Evolutionary conservation across 148 eudicot species (phyloP).

Genomic region (Camellia granthamiana): DNA sequence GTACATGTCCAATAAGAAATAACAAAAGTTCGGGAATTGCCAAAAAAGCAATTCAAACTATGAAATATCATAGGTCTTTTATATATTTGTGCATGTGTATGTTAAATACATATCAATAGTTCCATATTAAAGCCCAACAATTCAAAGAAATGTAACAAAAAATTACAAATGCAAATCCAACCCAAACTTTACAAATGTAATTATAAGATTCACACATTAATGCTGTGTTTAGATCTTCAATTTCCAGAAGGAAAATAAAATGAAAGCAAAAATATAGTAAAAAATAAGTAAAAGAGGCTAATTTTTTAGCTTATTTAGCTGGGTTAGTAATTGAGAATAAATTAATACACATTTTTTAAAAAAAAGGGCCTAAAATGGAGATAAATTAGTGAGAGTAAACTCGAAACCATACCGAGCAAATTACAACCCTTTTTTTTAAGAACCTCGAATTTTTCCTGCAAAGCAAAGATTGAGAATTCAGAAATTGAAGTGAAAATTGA

Average conservation of each 20-base stretch:
- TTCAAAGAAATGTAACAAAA: background rate
- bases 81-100: background rate
- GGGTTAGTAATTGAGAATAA: too few species aligned
- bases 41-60: background rate
- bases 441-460: slow-evolving; percentile 78
- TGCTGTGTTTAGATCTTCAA: too few species aligned
- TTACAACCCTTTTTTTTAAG: slow-evolving; percentile 72
- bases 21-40: background rate
- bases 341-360: too few species aligned
- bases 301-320: too few species aligned
- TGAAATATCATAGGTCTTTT: background rate
- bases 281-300: too few species aligned
- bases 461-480: background rate
- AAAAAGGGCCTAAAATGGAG: background rate
- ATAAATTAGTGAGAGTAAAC: background rate
- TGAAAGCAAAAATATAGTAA: too few species aligned
- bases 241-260: too few species aligned
- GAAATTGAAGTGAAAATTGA: background rate
- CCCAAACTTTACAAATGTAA: background rate
- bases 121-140: background rate
- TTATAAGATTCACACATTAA: background rate
- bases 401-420: slow-evolving; percentile 57
- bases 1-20: too few species aligned
- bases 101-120: background rate
- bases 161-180: background rate